Conservation (phyloP, 225 moss, liverwort and hornwort species). For the Neckera pumila region DNA sequence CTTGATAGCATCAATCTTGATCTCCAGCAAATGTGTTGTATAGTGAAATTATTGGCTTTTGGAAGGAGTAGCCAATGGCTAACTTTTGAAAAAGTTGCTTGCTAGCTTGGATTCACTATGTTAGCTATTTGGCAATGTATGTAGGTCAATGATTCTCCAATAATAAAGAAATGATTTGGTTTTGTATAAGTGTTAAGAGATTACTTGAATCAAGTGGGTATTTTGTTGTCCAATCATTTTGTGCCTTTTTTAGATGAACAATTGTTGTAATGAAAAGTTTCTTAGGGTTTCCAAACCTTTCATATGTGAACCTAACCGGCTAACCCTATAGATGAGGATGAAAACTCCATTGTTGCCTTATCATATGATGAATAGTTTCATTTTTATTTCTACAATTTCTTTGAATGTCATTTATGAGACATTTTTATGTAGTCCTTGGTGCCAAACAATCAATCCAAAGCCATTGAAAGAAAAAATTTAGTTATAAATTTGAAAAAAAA, state of each 20-base stretch:
- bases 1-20: background rate
- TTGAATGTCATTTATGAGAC: accelerated
- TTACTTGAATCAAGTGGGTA: accelerated
- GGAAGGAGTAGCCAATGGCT: background rate
- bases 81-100: background rate
- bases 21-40: background rate
- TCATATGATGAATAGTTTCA: background rate
- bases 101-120: no score
- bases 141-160: background rate
- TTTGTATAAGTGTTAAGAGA: background rate
- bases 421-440: background rate
- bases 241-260: background rate
- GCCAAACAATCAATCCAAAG: background rate
- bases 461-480: no score
- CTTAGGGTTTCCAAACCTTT: background rate
- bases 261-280: background rate
- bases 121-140: no score
- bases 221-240: background rate
- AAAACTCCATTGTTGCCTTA: accelerated
- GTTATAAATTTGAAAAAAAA: no score
- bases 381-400: background rate
- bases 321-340: background rate
- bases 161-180: background rate
- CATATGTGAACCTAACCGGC: no score
- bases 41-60: background rate